These are phyloP conservation scores for Onygena corvina DNA, from an alignment of 2,329 filamentous ascomycete genomes.

Conservation along the genomic window DNA sequence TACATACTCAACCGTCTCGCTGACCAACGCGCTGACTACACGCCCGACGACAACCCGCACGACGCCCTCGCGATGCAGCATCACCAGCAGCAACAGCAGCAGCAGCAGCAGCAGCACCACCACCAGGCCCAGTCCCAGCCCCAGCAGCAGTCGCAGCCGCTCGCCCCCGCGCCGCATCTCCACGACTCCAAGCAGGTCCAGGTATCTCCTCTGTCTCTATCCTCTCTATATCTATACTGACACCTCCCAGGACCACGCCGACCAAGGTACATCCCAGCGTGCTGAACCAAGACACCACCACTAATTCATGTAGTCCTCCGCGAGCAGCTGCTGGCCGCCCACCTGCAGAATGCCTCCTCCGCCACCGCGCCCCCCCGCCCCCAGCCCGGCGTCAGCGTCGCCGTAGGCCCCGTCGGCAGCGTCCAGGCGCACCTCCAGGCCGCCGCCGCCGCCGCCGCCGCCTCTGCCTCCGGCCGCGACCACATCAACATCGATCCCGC, in stretches of 20 bases:
- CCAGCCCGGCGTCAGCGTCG: constrained; percentile 34
- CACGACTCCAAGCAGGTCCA: constrained; percentile 30
- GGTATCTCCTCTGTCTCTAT: constrained; percentile 29
- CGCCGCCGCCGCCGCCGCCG: constrained; percentile 10
- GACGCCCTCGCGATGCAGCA: constrained; percentile 1
- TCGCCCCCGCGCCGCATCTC: constrained; percentile 24
- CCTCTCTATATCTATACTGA: not conserved
- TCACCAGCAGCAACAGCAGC: constrained; percentile 2
- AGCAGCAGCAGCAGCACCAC: constrained; percentile 10
- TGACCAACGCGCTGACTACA: not conserved
- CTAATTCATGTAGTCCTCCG: constrained; percentile 41
- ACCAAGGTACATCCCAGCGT: constrained; percentile 31
- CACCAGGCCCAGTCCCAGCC: constrained; percentile 6
- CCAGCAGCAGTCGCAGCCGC: constrained; percentile 3
- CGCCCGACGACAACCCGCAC: too few relatives aligned
- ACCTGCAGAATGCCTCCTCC: constrained; percentile 33
- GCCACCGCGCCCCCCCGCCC: constrained; percentile 32
- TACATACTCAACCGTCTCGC: not conserved
- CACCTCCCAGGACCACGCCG: constrained; percentile 31
- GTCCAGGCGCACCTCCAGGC: constrained; percentile 26
- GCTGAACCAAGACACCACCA: not conserved
- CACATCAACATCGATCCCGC: constrained; percentile 48
- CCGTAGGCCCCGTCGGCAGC: too few relatives aligned
- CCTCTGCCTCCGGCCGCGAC: constrained; percentile 30
- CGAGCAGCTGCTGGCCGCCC: constrained; percentile 48